Conservation (phyloP, 225 moss, liverwort and hornwort species). For the Polytrichum commune region DNA sequence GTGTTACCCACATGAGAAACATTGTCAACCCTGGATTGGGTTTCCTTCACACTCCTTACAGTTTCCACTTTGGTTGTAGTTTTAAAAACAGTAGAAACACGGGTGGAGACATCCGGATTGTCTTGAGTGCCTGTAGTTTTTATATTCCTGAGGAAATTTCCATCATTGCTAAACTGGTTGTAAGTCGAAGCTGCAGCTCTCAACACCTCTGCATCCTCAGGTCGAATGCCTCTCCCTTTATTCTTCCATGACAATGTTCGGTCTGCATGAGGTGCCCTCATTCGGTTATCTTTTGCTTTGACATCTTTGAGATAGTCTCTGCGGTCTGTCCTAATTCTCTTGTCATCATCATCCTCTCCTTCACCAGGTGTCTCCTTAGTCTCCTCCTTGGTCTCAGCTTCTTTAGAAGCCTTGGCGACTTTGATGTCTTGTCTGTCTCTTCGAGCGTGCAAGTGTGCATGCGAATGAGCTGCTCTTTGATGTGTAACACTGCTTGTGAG, state of each 20-base stretch:
- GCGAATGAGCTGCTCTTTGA: conserved; percentile 82
- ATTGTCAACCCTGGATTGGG: conserved; percentile 9
- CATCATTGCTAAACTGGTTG: conserved; percentile 71
- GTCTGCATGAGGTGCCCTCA: conserved; percentile 66
- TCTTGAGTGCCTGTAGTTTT: conserved; percentile 20
- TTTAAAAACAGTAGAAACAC: conserved; percentile 25
- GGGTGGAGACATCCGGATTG: conserved; percentile 12
- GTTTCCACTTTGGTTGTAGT: conserved; percentile 33
- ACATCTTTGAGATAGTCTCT: conserved; percentile 57
- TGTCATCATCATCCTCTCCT: conserved; percentile 46
- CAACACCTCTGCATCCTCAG: conserved; percentile 72
- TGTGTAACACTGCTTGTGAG: conserved; percentile 76
- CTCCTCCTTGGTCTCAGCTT: conserved; percentile 23
- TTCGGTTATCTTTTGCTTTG: conserved; percentile 63
- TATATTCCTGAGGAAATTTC: conserved; percentile 60
- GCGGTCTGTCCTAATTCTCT: conserved; percentile 38
- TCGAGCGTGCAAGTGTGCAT: conserved; percentile 86
- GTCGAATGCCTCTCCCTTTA: conserved; percentile 48
- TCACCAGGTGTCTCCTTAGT: conserved; percentile 20
- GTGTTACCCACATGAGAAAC: conserved; percentile 15
- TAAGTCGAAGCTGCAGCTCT: conserved; percentile 61
- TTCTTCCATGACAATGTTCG: conserved; percentile 71
- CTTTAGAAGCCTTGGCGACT: conserved; percentile 5
- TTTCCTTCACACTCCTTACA: conserved; percentile 26
- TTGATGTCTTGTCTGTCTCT: conserved; percentile 48